phyloP scores from a whole-genome alignment of 2,329 filamentous ascomycete genomes.

The Hypoxylon sp. region DNA sequence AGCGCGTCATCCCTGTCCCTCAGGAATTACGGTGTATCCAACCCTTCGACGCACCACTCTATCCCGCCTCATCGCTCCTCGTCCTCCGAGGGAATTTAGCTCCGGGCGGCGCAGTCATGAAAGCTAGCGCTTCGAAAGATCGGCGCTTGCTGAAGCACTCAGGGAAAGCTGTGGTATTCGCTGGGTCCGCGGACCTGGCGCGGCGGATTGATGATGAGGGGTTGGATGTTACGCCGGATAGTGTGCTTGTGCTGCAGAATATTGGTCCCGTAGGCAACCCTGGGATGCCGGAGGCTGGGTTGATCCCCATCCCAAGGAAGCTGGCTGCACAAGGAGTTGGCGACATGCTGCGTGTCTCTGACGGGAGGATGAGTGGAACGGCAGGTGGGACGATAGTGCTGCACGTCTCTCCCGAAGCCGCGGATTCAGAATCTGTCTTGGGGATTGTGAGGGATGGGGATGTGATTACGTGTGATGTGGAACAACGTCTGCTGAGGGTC shows the following conservation, averaged over 20 bases:
- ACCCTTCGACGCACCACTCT: conserved; percentile 75
- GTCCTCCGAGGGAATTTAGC: conserved; percentile 88
- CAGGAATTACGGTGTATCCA: conserved; percentile 69
- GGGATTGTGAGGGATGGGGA: conserved; percentile 84
- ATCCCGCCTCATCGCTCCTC: conserved; percentile 82
- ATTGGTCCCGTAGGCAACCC: conserved; percentile 92
- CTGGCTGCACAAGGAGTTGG: conserved; percentile 80
- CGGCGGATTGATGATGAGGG: conserved; percentile 69
- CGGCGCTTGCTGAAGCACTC: conserved; percentile 66
- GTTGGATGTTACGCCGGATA: conserved; percentile 73
- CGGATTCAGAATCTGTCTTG: conserved; percentile 80
- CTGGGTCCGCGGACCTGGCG: conserved; percentile 81
- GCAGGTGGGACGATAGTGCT: conserved; percentile 91
- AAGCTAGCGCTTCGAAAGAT: conserved; percentile 89
- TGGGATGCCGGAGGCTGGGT: conserved; percentile 89
- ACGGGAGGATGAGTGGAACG: conserved; percentile 89
- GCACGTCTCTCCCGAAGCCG: conserved; percentile 89
- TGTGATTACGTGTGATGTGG: conserved; percentile 82
- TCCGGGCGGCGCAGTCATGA: conserved; percentile 86
- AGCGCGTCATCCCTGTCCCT: conserved; percentile 71
- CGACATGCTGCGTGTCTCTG: conserved; percentile 88
- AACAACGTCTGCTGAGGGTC: conserved; percentile 70
- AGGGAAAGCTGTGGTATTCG: conserved; percentile 74
- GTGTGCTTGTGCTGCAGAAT: conserved; percentile 85
- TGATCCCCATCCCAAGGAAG: conserved; percentile 78